These are phyloP conservation scores for Tillandsia fasciculata DNA, from an alignment of 176 grass and related monocot genomes.

Conservation along the genomic window DNA sequence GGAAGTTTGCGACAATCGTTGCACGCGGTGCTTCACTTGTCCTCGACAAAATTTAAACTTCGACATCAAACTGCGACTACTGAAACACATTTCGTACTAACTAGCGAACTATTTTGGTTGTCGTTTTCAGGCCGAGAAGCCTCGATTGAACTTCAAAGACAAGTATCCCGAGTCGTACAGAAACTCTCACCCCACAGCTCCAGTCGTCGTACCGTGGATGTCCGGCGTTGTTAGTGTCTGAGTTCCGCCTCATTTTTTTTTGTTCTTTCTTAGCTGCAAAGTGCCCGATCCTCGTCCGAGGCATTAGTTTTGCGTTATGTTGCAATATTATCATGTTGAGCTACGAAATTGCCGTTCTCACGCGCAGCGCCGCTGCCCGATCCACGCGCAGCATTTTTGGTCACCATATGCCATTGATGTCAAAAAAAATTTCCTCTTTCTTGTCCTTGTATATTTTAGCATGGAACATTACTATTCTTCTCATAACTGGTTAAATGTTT, in stretches of 20 bases:
- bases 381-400: background rate
- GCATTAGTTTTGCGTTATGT: background rate
- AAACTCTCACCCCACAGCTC: conserved; percentile 14
- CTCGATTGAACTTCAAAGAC: conserved; percentile 20
- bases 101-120: background rate
- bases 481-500: background rate
- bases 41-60: too few relatives aligned
- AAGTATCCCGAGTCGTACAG: conserved; percentile 14
- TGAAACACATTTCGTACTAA: background rate
- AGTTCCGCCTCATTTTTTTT: background rate
- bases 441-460: background rate
- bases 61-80: too few relatives aligned
- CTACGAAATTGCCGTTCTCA: background rate
- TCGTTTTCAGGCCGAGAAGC: conserved; percentile 8
- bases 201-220: conserved; percentile 15
- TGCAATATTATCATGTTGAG: background rate
- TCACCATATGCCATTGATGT: background rate
- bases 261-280: background rate
- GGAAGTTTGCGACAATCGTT: too few relatives aligned
- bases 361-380: background rate
- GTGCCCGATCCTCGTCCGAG: background rate
- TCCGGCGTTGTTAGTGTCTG: conserved; percentile 11
- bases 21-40: too few relatives aligned
- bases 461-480: background rate
- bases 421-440: background rate